Evolutionary conservation across 371 early-diverging fungal genomes (phyloP).

Genomic region (Lichtheimia ramosa): DNA sequence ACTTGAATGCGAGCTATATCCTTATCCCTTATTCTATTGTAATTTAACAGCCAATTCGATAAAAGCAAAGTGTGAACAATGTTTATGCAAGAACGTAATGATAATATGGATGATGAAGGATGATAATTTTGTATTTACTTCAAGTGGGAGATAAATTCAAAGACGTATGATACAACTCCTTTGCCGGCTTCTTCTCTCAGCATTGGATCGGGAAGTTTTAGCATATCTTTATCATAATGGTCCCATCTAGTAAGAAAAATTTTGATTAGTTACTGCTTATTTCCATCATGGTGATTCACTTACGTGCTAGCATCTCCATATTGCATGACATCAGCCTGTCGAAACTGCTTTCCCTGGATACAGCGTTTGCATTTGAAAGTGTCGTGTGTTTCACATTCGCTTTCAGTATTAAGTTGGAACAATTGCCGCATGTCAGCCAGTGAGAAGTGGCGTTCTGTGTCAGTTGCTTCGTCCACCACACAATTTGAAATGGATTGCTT

Average conservation of each 20-base stretch:
- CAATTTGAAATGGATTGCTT: conserved; percentile 89
- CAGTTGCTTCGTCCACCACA: conserved; percentile 91
- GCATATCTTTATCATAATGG: conserved; percentile 75
- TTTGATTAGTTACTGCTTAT: not conserved
- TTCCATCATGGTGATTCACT: conserved; percentile 4
- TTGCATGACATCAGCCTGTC: conserved; percentile 68
- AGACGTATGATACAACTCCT: conserved; percentile 82
- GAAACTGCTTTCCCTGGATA: conserved; percentile 77
- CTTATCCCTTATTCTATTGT: too few relatives aligned
- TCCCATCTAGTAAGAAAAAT: conserved; percentile 70
- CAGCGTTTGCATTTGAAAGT: conserved; percentile 93
- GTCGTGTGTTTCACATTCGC: conserved; percentile 93
- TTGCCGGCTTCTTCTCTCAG: conserved; percentile 73
- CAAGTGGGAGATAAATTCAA: conserved; percentile 85
- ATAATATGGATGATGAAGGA: too few relatives aligned
- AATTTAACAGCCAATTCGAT: too few relatives aligned
- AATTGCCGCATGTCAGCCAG: conserved; percentile 86
- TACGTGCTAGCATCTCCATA: conserved; percentile 73
- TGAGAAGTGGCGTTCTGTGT: conserved; percentile 93
- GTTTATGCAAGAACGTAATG: too few relatives aligned
- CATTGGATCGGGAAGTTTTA: conserved; percentile 72
- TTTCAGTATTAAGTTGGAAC: conserved; percentile 76
- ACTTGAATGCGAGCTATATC: too few relatives aligned
- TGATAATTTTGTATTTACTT: conserved; percentile 20
- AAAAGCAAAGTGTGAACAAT: too few relatives aligned